Base-by-base conservation (phyloP, 176 grass and related monocot species). In the Musa itinerans region DNA sequence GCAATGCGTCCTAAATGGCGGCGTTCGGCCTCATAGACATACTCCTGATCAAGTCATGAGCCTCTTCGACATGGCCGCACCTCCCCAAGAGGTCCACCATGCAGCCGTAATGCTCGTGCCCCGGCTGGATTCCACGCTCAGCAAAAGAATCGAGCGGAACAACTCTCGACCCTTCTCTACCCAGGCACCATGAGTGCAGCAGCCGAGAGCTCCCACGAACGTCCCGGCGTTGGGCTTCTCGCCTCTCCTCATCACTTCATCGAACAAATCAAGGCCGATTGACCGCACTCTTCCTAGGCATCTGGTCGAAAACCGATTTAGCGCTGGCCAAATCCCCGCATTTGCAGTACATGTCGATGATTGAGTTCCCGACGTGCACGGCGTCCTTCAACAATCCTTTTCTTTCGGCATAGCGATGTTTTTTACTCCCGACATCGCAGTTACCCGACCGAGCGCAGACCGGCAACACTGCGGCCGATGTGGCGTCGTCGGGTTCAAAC, bases 311-410 rank as follows among this genome's bases (percentile, higher is more conserved):
- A 23, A 86, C 78, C 8, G 64, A 53, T 21, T 19, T 73, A 11
- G 83, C 80, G 12, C 74, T 81, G 16, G 26, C 54, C 56, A 91
- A 63, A 66, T 88, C 83, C 9, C 89, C 89, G 1, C 89, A 83
- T 69, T 92, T 88, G 81, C 86, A 92, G 21, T 88, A 86, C 89
- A 92, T 92, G 43, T 88, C 86, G 15, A 92, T 22, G 25, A 92
- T 58, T 1, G 81, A 78, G 68, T 92, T 92, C 7, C 68, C 83
- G 76, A 88, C 86, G 71, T 86, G 59, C 15, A 86, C 65, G 1
- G 76, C 61, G 23, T 55, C 24, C 0, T 79, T 73, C 25, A 86
- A 3, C n/a, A 88, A 23, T 0, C 80, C 74, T 9, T 25, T 76
- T 53, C 70, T 83, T 4, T 11, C 76, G 0, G 86, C 86, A 15